Evolutionary conservation across 805 yeast species (phyloP), one percentile per base, ranked within the genome.

Genomic region (Metschnikowia kofuensis): DNA sequence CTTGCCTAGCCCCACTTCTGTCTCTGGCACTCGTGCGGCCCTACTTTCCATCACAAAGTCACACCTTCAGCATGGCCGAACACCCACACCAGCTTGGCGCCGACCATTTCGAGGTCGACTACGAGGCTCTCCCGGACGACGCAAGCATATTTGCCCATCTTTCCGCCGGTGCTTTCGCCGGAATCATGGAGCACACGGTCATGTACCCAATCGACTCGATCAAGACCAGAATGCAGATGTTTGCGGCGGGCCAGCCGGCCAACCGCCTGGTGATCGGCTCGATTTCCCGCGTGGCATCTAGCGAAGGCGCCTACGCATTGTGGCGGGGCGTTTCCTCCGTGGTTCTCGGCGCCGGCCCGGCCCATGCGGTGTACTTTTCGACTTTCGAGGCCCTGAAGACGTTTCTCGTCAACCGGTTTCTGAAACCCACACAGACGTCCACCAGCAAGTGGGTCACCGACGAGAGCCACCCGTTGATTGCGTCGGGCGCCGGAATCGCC

Each of bases 161-260:
- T 52, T 64, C 82, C 11, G 98, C 98, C 1, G 99, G 99, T 10
- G 98, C 97, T 0, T 88, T 90, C 70, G 98, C 99, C n/a, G 99
- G 99, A 28, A 89, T 94, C 48, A 89, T 92, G 97, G 99, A 92
- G 66, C 99, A 92, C 68, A 84, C 96, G 1, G 89, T 92, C 40
- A 89, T 92, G 97, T 92, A 84, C 65, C 99, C 99, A 1, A 83
- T 92, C 37, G 99, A 92, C 66, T 92, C 96, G n/a, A 79, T 92
- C 58, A 92, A 92, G 73, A 94, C 98, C 6, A 76, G 99, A 62
- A 89, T 92, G 92, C 99, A 92, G 66, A 82, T 85, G 45, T 44
- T 55, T n/a, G 58, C 51, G 47, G 61, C 34, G 57, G 63, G 51
- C 52, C 65, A 49, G 42, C 47, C 47, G 35, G 40, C 54, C 27